Evolutionary conservation across 306 rosid species (phyloP).

Genomic region (Dalbergia cultrata): DNA sequence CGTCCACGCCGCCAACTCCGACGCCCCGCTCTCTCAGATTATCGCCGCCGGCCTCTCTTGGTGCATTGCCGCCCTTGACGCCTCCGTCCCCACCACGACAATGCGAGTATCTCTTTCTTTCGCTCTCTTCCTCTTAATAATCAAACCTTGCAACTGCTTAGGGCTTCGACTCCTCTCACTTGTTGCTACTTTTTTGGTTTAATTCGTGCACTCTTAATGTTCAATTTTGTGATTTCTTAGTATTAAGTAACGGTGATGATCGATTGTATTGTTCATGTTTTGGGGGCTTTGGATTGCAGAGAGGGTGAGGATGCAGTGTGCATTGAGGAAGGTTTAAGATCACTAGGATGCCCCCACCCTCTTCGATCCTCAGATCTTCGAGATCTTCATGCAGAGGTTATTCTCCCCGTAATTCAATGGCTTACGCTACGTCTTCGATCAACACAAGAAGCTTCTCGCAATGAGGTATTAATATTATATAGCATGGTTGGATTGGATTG

Average conservation of each 20-base stretch:
- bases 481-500: neutral
- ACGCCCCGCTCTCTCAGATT: constrained; percentile 42
- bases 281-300: constrained; percentile 39
- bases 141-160: constrained; percentile 8
- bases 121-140: constrained; percentile 9
- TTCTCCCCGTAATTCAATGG: constrained; percentile 64
- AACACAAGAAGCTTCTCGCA: constrained; percentile 23
- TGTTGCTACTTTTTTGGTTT: neutral
- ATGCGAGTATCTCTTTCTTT: constrained; percentile 49
- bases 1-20: constrained; percentile 36
- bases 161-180: constrained; percentile 10
- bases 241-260: neutral
- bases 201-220: neutral
- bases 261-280: neutral
- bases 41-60: constrained; percentile 54
- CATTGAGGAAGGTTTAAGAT: constrained; percentile 59
- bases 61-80: constrained; percentile 54
- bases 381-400: constrained; percentile 42
- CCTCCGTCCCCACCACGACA: constrained; percentile 24
- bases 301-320: constrained; percentile 26
- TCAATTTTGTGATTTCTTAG: neutral
- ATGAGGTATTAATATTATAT: constrained; percentile 38
- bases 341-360: constrained; percentile 59
- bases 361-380: constrained; percentile 45
- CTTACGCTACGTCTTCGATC: constrained; percentile 47